phyloP scores from a whole-genome alignment of 495 filamentous ascomycete genomes.

The Choiromyces venosus region DNA sequence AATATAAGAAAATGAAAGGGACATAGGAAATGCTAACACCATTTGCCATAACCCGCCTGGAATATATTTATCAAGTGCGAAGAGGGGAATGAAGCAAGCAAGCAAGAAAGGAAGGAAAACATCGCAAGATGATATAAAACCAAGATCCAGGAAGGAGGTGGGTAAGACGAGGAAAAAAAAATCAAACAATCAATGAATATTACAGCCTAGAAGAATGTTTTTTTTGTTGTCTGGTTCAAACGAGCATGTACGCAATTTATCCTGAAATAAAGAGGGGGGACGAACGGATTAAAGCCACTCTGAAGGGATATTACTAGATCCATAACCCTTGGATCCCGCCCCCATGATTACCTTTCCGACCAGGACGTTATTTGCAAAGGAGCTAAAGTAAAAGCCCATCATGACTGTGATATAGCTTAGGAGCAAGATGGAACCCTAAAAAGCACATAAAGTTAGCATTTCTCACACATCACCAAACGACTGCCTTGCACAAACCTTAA shows the following conservation, averaged over 20 bases:
- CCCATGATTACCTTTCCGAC: slow-evolving; percentile 23
- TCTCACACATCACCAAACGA: neutral
- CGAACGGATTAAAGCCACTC: neutral
- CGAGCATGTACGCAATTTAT: neutral
- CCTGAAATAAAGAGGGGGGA: neutral
- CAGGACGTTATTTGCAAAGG: slow-evolving; percentile 31
- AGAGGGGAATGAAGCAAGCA: too few species aligned
- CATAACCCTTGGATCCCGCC: slow-evolving; percentile 34
- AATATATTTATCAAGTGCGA: neutral
- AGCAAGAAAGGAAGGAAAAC: too few species aligned
- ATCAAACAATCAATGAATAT: neutral
- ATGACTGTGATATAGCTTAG: slow-evolving; percentile 90
- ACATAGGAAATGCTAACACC: neutral
- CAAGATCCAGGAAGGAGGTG: neutral
- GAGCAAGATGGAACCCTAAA: slow-evolving; percentile 78
- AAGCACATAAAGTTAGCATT: slow-evolving; percentile 7
- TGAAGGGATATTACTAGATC: neutral
- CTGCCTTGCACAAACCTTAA: slow-evolving; percentile 49
- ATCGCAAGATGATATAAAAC: neutral
- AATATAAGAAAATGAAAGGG: neutral
- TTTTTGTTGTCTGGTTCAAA: neutral
- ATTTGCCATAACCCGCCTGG: neutral
- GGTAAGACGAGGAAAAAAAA: neutral
- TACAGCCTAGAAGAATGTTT: neutral
- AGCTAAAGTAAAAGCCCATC: slow-evolving; percentile 78